Evolutionary conservation across 805 yeast genomes (phyloP).

Genomic region (Diddensiella caesifluorescens): DNA sequence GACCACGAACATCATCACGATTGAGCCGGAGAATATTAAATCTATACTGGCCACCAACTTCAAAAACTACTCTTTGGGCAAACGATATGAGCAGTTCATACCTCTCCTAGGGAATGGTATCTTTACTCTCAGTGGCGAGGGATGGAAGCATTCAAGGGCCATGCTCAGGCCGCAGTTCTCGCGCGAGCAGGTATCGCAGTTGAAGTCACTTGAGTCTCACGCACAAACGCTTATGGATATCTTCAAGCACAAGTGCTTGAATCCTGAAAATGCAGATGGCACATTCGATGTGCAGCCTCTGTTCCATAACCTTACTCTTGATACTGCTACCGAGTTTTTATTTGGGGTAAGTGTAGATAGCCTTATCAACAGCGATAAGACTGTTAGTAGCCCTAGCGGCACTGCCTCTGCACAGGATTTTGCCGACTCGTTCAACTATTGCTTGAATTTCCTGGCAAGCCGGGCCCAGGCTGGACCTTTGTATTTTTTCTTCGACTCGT

Average conservation of each 20-base stretch:
- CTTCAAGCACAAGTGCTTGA: constrained; percentile 15
- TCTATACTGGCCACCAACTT: constrained; percentile 31
- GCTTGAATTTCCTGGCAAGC: constrained; percentile 16
- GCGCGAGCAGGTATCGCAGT: constrained; percentile 31
- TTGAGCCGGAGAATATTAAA: constrained; percentile 33
- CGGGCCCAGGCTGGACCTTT: constrained; percentile 30
- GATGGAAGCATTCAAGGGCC: constrained; percentile 36
- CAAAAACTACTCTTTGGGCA: constrained; percentile 30
- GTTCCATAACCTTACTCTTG: constrained; percentile 31
- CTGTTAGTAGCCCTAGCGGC: constrained; percentile 12
- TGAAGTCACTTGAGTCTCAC: constrained; percentile 28
- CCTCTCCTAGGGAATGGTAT: constrained; percentile 35
- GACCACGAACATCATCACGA: constrained; percentile 22
- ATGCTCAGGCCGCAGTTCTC: constrained; percentile 35
- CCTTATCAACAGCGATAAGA: constrained; percentile 16
- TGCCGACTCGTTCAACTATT: constrained; percentile 22
- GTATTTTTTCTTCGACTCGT: constrained; percentile 27
- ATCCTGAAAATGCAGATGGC: constrained; percentile 28
- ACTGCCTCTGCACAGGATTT: constrained; percentile 24
- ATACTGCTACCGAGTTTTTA: constrained; percentile 34
- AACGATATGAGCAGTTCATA: constrained; percentile 25
- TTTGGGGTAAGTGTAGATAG: constrained; percentile 31
- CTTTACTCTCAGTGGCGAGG: constrained; percentile 33
- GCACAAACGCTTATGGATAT: constrained; percentile 21
- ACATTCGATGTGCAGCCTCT: constrained; percentile 29